Base-by-base conservation (phyloP, 495 filamentous ascomycete species). In the Entonaema liquescens region DNA sequence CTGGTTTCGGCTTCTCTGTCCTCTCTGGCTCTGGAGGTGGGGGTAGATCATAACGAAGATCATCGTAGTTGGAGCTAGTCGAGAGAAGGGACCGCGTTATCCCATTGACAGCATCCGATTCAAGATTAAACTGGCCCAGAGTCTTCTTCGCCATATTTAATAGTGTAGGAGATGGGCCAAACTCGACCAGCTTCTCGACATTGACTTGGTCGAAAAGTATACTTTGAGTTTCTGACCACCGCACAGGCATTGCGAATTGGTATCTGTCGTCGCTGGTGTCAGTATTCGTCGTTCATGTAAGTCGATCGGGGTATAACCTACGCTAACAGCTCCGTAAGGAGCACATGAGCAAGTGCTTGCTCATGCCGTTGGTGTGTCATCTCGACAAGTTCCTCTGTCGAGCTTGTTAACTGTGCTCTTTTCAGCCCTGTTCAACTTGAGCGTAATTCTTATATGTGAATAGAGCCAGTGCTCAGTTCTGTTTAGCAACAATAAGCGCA, bases 201-300 rank as follows among this genome's bases (percentile, higher is more conserved):
- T 87, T 87, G 77, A 93, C 91, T 70, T 94, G 91, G 55, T 90
- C 91, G 38, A 96, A 90, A 68, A 96, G 89, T 56, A 96, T 91
- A 90, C 95, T 93, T 80, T 96, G 93, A 23, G 93, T 95, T 80
- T 95, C 93, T 76, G 95, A 95, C 88, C 93, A 96, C 87, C 93
- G 87, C 54, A 96, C 93, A 38, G 93, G 93, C 50, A 91, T 93
- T 63, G 93, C 93, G 79, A 96, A 96, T 81, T 96, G 93, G 80
- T 73, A 73, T 50, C 70, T 73, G n/a, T 62, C n/a, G 13, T 57
- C 11, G 42, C 21, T 25, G 26, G n/a, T 58, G 65, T 73, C 47
- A 72, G 15, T 12, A 60, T 21, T 25, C 1, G 50, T 17, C 35
- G 42, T 47, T 4, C 13, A 5, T 12, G 1, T 25, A 59, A n/a